Percentiles rank a stretch among this genome's conserved stretches.
phyloP scores from a whole-genome alignment of 371 early-diverging fungal species.

The Sporodiniella umbellata region DNA sequence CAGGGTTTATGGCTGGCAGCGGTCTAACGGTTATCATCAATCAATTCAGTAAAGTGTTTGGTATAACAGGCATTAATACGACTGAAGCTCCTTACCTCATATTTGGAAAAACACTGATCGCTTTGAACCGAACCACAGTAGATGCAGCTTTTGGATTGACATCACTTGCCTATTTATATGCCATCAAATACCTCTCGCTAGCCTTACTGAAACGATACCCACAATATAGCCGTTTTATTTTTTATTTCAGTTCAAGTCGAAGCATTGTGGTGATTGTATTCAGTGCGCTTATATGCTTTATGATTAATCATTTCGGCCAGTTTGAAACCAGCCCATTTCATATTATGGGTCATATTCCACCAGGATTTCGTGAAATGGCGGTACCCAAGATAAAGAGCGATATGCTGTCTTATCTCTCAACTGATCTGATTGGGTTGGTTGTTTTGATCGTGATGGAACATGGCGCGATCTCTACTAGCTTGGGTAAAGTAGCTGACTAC shows the following conservation, averaged over 20 bases:
- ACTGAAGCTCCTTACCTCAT: constrained; percentile 54
- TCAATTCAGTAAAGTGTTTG: constrained; percentile 74
- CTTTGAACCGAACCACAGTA: constrained; percentile 40
- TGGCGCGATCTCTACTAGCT: constrained; percentile 78
- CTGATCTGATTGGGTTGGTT: constrained; percentile 61
- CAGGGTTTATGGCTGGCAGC: constrained; percentile 75
- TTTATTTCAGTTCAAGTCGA: constrained; percentile 58
- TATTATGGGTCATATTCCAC: constrained; percentile 69
- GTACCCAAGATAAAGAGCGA: constrained; percentile 46
- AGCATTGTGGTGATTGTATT: constrained; percentile 76
- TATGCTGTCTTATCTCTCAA: constrained; percentile 40
- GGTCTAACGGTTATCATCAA: constrained; percentile 75
- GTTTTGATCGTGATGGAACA: constrained; percentile 85
- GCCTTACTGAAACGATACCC: constrained; percentile 38
- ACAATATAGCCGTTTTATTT: constrained; percentile 27
- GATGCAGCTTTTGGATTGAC: constrained; percentile 64
- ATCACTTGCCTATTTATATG: constrained; percentile 47
- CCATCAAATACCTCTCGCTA: constrained; percentile 30
- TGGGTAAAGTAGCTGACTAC: constrained; percentile 65
- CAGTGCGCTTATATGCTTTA: constrained; percentile 68
- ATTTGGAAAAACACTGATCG: constrained; percentile 53
- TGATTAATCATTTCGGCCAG: constrained; percentile 49
- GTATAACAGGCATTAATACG: constrained; percentile 65
- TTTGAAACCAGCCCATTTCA: constrained; percentile 37
- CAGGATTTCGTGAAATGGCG: constrained; percentile 63